Evolutionary conservation across 2,329 filamentous ascomycete genomes (phyloP).

Genomic region (Hypoxylon sp.): DNA sequence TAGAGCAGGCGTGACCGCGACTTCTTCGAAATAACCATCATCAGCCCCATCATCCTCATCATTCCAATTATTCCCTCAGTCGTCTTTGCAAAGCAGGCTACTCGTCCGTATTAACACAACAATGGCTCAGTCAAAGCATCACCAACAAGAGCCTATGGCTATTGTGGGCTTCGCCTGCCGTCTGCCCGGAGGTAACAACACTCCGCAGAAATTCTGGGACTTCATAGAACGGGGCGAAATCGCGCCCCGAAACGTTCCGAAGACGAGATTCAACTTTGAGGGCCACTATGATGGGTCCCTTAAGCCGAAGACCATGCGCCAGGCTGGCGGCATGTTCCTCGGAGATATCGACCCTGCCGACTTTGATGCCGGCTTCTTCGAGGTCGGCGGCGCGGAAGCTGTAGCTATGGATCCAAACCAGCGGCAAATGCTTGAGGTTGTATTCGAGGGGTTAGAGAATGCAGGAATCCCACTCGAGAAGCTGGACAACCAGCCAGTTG

Average conservation of each 20-base stretch:
- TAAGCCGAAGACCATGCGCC: conserved; percentile 57
- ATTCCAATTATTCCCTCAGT: background rate
- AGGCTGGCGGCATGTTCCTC: conserved; percentile 59
- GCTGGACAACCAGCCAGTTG: conserved; percentile 37
- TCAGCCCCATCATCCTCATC: conserved; percentile 2
- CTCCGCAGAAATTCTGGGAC: conserved; percentile 57
- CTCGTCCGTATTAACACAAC: background rate
- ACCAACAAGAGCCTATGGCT: conserved; percentile 56
- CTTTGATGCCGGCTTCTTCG: conserved; percentile 57
- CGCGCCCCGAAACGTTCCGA: conserved; percentile 52
- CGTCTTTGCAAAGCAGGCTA: background rate
- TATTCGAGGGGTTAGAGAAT: conserved; percentile 52
- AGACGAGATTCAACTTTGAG: conserved; percentile 54
- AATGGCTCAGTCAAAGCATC: conserved; percentile 1
- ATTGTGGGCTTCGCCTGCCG: conserved; percentile 62
- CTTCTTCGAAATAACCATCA: conserved; percentile 14
- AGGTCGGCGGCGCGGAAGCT: conserved; percentile 39
- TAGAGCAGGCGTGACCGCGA: conserved; percentile 7
- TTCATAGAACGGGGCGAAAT: conserved; percentile 55
- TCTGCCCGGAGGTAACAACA: conserved; percentile 57
- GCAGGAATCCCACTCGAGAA: conserved; percentile 46
- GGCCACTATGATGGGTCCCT: conserved; percentile 57
- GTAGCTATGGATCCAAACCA: conserved; percentile 49
- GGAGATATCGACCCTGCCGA: conserved; percentile 53
- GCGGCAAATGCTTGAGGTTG: conserved; percentile 52